Evolutionary conservation across 78 protist species (phyloP).

Genomic region (Dictyostelium citrinum): DNA sequence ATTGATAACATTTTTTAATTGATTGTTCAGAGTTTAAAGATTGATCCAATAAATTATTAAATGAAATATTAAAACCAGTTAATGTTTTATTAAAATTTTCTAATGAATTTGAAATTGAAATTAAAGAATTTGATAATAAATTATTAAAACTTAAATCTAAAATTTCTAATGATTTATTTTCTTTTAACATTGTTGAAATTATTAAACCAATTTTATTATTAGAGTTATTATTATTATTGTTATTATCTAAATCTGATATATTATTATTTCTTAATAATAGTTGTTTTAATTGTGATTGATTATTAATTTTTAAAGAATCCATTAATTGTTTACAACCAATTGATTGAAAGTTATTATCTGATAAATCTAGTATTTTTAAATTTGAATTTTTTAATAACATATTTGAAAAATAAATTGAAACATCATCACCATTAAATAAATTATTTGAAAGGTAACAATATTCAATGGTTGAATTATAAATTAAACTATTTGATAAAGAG

Average conservation of each 20-base stretch:
- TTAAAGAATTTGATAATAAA: conserved; percentile 18
- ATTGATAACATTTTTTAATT: conserved; percentile 33
- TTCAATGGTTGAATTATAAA: neutral
- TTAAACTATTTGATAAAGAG: neutral
- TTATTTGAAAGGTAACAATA: conserved; percentile 24
- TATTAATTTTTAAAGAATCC: conserved; percentile 12
- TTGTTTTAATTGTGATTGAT: neutral
- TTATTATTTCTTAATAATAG: conserved; percentile 29
- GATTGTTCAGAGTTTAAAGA: neutral
- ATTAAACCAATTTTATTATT: neutral
- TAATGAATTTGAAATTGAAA: neutral
- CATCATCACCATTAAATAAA: conserved; percentile 17
- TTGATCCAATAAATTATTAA: conserved; percentile 1
- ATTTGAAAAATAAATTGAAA: neutral
- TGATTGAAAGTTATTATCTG: conserved; percentile 21
- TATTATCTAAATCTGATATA: neutral
- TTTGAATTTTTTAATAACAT: conserved; percentile 14
- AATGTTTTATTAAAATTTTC: conserved; percentile 1
- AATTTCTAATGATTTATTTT: neutral
- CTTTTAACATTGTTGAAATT: neutral
- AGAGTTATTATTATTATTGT: too few relatives aligned
- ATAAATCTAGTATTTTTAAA: conserved; percentile 15
- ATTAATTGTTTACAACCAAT: conserved; percentile 14
- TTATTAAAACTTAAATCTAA: conserved; percentile 11
- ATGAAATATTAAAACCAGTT: neutral